Percentiles rank a stretch among this genome's conserved stretches.
Evolutionary conservation across 108 stramenopile genomes (phyloP).

Genomic region (Cyclotella choctawhatcheeana): DNA sequence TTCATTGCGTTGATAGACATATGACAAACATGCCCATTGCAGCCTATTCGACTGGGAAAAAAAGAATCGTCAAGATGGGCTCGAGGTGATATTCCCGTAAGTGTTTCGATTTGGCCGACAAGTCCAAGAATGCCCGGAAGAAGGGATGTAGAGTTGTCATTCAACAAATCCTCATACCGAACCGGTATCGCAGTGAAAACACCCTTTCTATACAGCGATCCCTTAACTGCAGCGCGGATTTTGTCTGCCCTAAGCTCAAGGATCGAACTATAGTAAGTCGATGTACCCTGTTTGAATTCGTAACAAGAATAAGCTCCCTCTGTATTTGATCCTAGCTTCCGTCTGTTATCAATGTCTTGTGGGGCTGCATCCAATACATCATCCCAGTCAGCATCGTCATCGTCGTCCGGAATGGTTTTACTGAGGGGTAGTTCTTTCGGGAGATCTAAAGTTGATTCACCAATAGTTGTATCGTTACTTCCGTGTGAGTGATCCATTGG

Average conservation of each 20-base stretch:
- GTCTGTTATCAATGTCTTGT: too few relatives aligned
- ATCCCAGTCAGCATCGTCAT: conserved; percentile 26
- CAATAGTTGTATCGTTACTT: too few relatives aligned
- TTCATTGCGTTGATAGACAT: conserved; percentile 27
- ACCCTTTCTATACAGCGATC: conserved; percentile 46
- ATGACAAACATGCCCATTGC: conserved; percentile 26
- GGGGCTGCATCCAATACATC: neutral
- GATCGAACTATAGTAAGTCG: conserved; percentile 68
- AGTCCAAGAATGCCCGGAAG: conserved; percentile 40
- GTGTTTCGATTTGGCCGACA: conserved; percentile 44
- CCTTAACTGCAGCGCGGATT: conserved; percentile 53
- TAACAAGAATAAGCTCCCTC: conserved; percentile 37
- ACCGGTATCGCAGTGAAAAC: conserved; percentile 54
- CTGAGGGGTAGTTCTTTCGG: neutral
- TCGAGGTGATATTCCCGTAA: conserved; percentile 33
- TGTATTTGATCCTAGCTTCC: neutral
- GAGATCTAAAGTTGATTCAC: neutral
- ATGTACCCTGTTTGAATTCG: conserved; percentile 75
- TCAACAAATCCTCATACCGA: conserved; percentile 56
- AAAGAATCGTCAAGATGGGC: conserved; percentile 53
- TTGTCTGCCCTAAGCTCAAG: conserved; percentile 58
- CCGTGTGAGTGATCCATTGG: neutral
- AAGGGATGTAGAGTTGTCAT: conserved; percentile 1
- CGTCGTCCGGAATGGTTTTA: conserved; percentile 8
- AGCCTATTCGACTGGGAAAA: conserved; percentile 58